A percentile compares a stretch with the other conserved stretches of the same genome.
Conservation (phyloP, 192 early-diverging fungal genomes). For the Rhizophagus prolifer region DNA sequence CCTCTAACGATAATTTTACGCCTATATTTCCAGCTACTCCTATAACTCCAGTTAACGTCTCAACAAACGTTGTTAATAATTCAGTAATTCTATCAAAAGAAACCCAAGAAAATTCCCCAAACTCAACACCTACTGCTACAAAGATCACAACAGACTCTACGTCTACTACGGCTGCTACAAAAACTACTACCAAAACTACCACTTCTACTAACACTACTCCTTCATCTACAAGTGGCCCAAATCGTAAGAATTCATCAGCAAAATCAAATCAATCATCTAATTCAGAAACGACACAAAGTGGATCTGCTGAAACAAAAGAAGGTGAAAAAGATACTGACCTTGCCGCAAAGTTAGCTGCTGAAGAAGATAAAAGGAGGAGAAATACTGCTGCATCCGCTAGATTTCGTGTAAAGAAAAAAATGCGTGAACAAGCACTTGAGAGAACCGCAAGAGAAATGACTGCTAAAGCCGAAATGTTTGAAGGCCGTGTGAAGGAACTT, state of each 20-base stretch:
- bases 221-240: not conserved
- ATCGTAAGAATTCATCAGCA: not conserved
- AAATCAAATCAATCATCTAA: not conserved
- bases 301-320: not conserved
- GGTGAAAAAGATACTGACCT: conserved; percentile 27
- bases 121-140: not conserved
- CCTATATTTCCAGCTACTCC: not conserved
- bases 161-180: not conserved
- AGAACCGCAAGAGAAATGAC: conserved; percentile 80
- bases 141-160: not conserved
- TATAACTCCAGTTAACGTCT: not conserved
- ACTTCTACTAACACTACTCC: not conserved
- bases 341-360: conserved; percentile 40
- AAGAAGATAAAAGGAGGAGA: conserved; percentile 87
- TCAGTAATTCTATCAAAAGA: not conserved
- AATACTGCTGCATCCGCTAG: conserved; percentile 96
- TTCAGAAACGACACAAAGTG: not conserved
- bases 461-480: conserved; percentile 70
- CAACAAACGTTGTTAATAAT: not conserved
- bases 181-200: not conserved
- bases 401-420: conserved; percentile 94
- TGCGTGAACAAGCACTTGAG: conserved; percentile 84
- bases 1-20: not conserved
- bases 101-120: not conserved
- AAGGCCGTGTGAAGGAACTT: conserved; percentile 77